Evolutionary conservation across 768 basidiomycete genomes (phyloP), one percentile per base, ranked within the genome.

Genomic region (Amanita brunnescens): DNA sequence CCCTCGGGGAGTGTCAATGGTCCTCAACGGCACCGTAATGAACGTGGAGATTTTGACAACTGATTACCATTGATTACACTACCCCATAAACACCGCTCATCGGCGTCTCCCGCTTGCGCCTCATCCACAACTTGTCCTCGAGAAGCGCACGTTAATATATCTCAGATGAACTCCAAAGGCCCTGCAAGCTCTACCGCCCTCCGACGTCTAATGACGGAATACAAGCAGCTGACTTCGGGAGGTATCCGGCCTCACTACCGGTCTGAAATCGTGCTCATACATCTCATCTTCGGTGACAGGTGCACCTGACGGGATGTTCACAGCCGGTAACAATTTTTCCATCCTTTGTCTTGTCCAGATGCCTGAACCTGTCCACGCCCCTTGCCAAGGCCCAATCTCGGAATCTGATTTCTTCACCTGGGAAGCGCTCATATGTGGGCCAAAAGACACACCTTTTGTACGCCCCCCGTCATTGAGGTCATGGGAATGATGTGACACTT

Each of bases 361-460:
- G 12, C 26, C 39, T 49, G 29, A 41, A 33, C 23, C 38, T 29
- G 38, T 26, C 12, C 21, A 37, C n/a, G 37, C 34, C 34, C 23
- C 14, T 41, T 23, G 13, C 43, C 55, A 55, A 87, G 92, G 92
- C 1, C 92, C 92, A 34, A 75, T 94, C 57, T 84, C 88, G 49
- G 92, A 96, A 68, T 81, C 85, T 51, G 91, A 96, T 67, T 91
- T 97, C 73, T 91, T 96, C 67, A 87, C 84, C 51, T 95, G 93
- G 93, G 93, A 96, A 68, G 92, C 93, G 6, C 75, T 97, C 58
- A 92, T 97, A 47, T 85, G 80, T 62, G 93, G 93, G 2, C 93
- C 93, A 18, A 89, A 93, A 62, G 93, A 91, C 55, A 97, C 93
- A 32, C 93, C 93, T 1, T 96, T 93, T 61, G 90, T 92, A 66